Evolutionary conservation across 306 rosid genomes (phyloP).

Genomic region (Cucumis hystrix): DNA sequence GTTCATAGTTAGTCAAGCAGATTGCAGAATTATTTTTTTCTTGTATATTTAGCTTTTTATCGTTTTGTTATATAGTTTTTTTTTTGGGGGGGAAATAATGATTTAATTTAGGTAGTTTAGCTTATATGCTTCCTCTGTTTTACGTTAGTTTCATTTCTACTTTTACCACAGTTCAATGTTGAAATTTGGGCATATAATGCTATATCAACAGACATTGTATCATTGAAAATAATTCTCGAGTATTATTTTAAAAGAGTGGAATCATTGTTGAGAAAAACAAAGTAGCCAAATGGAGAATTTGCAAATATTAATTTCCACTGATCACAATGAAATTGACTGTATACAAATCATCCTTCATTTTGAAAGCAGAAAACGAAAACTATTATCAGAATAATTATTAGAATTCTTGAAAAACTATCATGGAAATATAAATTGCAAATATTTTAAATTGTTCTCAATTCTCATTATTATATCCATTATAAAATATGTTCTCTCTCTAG

Average conservation of each 20-base stretch:
- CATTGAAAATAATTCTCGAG: background rate
- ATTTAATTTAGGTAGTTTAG: background rate
- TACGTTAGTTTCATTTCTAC: background rate
- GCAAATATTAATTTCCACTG: background rate
- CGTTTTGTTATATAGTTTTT: background rate
- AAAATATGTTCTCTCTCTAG: background rate
- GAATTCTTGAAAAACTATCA: background rate
- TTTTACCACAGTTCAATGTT: background rate
- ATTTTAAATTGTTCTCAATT: background rate
- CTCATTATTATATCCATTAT: background rate
- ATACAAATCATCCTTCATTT: background rate
- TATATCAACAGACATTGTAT: background rate
- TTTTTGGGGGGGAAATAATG: background rate
- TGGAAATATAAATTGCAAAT: background rate
- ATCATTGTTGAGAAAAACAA: background rate
- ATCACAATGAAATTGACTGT: background rate
- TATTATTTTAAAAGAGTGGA: background rate
- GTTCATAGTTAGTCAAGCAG: background rate
- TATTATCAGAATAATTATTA: no score
- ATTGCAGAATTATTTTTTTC: background rate
- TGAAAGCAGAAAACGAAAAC: background rate
- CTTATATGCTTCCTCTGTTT: background rate
- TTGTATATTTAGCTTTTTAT: background rate
- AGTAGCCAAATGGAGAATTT: background rate
- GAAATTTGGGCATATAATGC: background rate